Evolutionary conservation across 2,329 filamentous ascomycete species (phyloP).

Genomic region (Penicillium rolfsii): DNA sequence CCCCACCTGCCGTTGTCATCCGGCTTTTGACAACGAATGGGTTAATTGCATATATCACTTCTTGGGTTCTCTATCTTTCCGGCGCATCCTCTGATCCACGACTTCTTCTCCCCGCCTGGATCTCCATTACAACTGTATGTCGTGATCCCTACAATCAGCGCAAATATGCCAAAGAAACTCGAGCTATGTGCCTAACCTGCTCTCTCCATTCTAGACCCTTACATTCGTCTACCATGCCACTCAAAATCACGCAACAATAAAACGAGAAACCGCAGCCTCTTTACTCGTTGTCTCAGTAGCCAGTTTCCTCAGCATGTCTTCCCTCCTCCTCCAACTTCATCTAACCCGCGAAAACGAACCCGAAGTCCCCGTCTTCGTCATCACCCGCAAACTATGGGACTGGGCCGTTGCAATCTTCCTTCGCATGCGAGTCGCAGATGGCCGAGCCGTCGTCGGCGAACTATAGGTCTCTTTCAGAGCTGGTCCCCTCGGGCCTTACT

Average conservation of each 20-base stretch:
- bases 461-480: constrained; percentile 20
- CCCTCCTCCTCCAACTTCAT: constrained; percentile 69
- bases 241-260: constrained; percentile 77
- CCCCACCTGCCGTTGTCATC: constrained; percentile 74
- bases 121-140: constrained; percentile 72
- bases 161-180: not conserved
- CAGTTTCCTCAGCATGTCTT: constrained; percentile 75
- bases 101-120: constrained; percentile 75
- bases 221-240: constrained; percentile 76
- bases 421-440: constrained; percentile 40
- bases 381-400: constrained; percentile 50
- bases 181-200: constrained; percentile 10
- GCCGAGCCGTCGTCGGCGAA: constrained; percentile 27
- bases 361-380: constrained; percentile 60
- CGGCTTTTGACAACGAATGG: constrained; percentile 75
- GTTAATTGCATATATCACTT: constrained; percentile 74
- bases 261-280: constrained; percentile 77
- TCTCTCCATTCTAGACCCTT: constrained; percentile 58
- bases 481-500: not conserved
- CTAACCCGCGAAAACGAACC: constrained; percentile 64
- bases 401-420: constrained; percentile 40
- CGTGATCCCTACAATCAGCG: not conserved
- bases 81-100: constrained; percentile 72
- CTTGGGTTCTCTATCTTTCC: constrained; percentile 69
- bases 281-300: constrained; percentile 76